A percentile compares a stretch with the other conserved stretches of the same genome.
Conservation (phyloP, 306 rosid genomes). For the Luffa acutangula region DNA sequence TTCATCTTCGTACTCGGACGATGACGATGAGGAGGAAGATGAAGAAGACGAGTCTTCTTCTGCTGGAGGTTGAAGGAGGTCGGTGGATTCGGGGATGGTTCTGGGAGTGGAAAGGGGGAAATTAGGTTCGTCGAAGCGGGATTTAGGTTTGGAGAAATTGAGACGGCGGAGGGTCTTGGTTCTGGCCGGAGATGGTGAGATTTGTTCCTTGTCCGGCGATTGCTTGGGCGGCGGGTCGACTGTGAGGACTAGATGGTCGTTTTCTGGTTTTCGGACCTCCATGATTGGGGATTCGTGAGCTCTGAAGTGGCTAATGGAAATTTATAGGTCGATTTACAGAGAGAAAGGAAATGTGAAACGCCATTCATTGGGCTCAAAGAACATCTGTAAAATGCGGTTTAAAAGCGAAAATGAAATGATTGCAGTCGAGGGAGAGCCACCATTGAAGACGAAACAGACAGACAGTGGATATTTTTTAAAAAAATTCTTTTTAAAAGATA, state of each 20-base stretch:
- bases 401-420: background rate
- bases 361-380: background rate
- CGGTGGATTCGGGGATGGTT: slow-evolving; percentile 17
- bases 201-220: slow-evolving; percentile 1
- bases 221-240: slow-evolving; percentile 18
- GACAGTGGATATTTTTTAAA: background rate
- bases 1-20: slow-evolving; percentile 18
- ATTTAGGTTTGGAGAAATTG: slow-evolving; percentile 31
- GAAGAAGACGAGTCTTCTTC: background rate
- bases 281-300: background rate
- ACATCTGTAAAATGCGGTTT: background rate
- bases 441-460: background rate
- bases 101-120: slow-evolving; percentile 10
- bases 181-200: background rate
- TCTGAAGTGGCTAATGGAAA: background rate
- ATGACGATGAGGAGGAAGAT: slow-evolving; percentile 11
- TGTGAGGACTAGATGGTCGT: slow-evolving; percentile 21
- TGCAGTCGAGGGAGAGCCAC: background rate
- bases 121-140: slow-evolving; percentile 31
- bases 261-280: background rate
- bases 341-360: background rate
- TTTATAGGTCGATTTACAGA: background rate
- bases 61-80: background rate
- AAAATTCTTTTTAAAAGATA: background rate
- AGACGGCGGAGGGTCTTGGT: slow-evolving; percentile 25